Base-by-base conservation (phyloP, 768 basidiomycete genomes). In the Infundibulicybe gibba region DNA sequence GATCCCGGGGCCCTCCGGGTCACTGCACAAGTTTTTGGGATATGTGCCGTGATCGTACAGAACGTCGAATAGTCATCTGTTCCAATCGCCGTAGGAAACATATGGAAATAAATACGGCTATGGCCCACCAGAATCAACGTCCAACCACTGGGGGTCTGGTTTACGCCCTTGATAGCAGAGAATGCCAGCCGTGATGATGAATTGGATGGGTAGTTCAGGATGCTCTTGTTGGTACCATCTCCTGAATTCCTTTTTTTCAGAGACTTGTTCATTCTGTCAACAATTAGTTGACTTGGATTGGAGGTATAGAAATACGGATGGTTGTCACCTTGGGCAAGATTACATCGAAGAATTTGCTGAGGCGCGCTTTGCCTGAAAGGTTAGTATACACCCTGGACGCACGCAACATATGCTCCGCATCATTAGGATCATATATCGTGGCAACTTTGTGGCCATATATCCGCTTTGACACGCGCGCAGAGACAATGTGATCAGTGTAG, bases 21-120 rank as follows among this genome's bases (percentile, higher is more conserved):
- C 8, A 25, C 25, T 8, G 8, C 8, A 25, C 25, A 25, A 8
- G 25, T 8, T 4, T 25, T 25, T 25, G 25, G 25, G 25, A 25
- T 25, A 4, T 25, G 4, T 25, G 25, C 25, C 8, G 25, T 25
- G 3, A 25, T 25, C 4, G 25, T 47, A 43, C 60, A 61, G 3
- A 61, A 46, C 1, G 49, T 54, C 13, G 60, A 58, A 47, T 59
- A 61, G 43, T 54, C 55, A 1, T 48, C 59, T 61, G 14, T n/a
- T n/a, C n/a, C n/a, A n/a, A n/a, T n/a, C n/a, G n/a, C n/a, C n/a
- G n/a, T 19, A 32, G 20, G 13, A 15, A 40, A 14, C 12, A 32
- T 30, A 25, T 11, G n/a, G 15, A 6, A 34, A 9, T 19, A n/a
- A 35, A n/a, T 16, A 11, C 9, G 34, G 12, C n/a, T 9, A 15